These are phyloP conservation scores for Aspergillus sp. DNA, from an alignment of 2,329 filamentous ascomycete genomes.

Conservation along the genomic window DNA sequence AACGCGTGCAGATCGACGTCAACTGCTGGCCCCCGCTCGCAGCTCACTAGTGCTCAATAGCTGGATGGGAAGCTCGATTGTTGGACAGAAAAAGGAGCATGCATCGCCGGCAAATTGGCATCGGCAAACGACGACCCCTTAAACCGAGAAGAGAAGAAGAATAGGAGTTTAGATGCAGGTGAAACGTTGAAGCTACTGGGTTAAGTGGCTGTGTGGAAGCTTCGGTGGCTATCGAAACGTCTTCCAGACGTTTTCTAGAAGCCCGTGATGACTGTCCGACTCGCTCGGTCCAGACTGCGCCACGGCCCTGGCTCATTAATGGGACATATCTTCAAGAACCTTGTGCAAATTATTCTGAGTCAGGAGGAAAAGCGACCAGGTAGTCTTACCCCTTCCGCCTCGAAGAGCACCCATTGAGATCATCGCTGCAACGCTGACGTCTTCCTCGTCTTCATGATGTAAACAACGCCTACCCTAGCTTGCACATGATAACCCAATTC, in stretches of 20 bases:
- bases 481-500: not conserved
- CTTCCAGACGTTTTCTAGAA: slow-evolving; percentile 41
- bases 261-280: slow-evolving; percentile 2
- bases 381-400: not conserved
- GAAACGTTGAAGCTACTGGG: not conserved
- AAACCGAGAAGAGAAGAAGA: not conserved
- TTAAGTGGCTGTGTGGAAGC: slow-evolving; percentile 21
- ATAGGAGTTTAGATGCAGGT: slow-evolving; percentile 7
- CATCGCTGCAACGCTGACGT: slow-evolving; percentile 13
- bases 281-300: slow-evolving; percentile 12
- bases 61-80: slow-evolving; percentile 5
- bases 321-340: not conserved
- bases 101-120: not conserved
- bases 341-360: slow-evolving; percentile 44
- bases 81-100: not conserved
- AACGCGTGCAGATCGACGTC: slow-evolving; percentile 19
- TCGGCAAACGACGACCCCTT: not conserved
- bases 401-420: slow-evolving; percentile 1
- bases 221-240: slow-evolving; percentile 20
- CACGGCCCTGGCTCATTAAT: not conserved
- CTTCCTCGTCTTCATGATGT: not conserved
- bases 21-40: slow-evolving; percentile 5
- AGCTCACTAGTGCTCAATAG: slow-evolving; percentile 21
- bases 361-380: not conserved
- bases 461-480: not conserved